Evolutionary conservation across 192 early-diverging fungal species (phyloP), one percentile per base, ranked within the genome.

Genomic region (Backusella mclennaniae): DNA sequence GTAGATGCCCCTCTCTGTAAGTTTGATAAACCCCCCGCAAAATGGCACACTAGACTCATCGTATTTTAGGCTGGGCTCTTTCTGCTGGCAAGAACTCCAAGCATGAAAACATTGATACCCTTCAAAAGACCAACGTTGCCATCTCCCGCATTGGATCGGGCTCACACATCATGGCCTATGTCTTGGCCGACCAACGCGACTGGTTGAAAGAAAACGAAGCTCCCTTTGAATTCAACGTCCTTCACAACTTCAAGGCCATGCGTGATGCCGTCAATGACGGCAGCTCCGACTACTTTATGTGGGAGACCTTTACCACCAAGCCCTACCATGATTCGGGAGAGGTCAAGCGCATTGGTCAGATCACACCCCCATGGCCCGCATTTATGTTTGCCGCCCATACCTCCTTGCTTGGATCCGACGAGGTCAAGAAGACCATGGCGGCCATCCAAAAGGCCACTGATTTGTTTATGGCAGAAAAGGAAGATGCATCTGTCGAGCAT

Each of bases 231-330:
- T 96, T 95, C 73, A 83, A 85, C 0, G 88, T 93, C 4, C 80
- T 93, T n/a, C 89, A 94, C 71, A 90, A 95, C 73, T 89, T 97
- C 46, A 74, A 88, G 19, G 87, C 89, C 0, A 88, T 97, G 82
- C 84, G 91, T 12, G 77, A 87, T 15, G 94, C 93, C 19, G 89
- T 94, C 66, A 86, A 89, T 44, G 78, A 83, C 6, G 88, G 88
- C 26, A 72, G 77, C 6, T 82, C 82, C 6, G 96, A 96, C 82
- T 92, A 90, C 7, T 97, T 97, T 71, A 83, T 97, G 76, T 97
- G 96, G 96, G 96, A 97, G 75, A 86, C 89, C 0, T 92, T 95
- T 38, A 97, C 95, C n/a, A 97, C 95, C 77, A 95, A 97, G 80
- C 89, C 92, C 4, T 89, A 95, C 76, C 93, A 96, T 69, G 90